phyloP scores from a whole-genome alignment of 257 asterid genomes.

The Scutellaria galericulata region DNA sequence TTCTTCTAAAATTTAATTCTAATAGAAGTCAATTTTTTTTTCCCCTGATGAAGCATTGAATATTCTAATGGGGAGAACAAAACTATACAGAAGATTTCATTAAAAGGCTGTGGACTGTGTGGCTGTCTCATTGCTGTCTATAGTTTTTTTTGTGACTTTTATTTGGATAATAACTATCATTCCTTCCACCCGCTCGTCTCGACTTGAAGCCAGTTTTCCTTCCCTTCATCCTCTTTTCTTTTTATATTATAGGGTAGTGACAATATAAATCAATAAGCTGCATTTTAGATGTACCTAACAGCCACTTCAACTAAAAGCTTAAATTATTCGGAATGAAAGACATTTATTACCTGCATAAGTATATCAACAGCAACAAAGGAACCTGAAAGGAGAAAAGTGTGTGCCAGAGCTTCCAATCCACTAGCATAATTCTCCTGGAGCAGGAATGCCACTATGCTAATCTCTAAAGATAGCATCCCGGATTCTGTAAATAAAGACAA shows the following conservation, averaged over 20 bases:
- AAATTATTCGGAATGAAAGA: slow-evolving; percentile 1
- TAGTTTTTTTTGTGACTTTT: not conserved
- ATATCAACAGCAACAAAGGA: slow-evolving; percentile 72
- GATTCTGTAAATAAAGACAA: slow-evolving; percentile 72
- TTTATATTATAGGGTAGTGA: not conserved
- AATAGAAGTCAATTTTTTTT: slow-evolving; percentile 7
- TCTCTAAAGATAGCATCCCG: slow-evolving; percentile 75
- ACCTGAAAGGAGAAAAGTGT: slow-evolving; percentile 78
- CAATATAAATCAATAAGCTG: not conserved
- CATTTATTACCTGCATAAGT: slow-evolving; percentile 71
- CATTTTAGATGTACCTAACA: not conserved
- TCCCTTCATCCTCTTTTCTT: not conserved
- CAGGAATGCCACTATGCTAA: slow-evolving; percentile 78
- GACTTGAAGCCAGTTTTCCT: not conserved
- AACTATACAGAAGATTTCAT: not conserved
- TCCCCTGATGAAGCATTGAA: not conserved
- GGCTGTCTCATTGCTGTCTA: not conserved
- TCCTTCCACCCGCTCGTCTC: slow-evolving; percentile 20
- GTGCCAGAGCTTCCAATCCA: slow-evolving; percentile 87
- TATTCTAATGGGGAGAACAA: not conserved
- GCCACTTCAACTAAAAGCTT: slow-evolving; percentile 23
- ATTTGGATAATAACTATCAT: slow-evolving; percentile 2
- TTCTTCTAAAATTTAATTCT: not conserved
- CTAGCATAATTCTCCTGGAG: slow-evolving; percentile 80
- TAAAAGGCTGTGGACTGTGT: not conserved